A percentile compares a stretch with the other conserved stretches of the same genome.
Evolutionary conservation across 164 flowering plant species (phyloP).

Genomic region (Litsea cubeba): DNA sequence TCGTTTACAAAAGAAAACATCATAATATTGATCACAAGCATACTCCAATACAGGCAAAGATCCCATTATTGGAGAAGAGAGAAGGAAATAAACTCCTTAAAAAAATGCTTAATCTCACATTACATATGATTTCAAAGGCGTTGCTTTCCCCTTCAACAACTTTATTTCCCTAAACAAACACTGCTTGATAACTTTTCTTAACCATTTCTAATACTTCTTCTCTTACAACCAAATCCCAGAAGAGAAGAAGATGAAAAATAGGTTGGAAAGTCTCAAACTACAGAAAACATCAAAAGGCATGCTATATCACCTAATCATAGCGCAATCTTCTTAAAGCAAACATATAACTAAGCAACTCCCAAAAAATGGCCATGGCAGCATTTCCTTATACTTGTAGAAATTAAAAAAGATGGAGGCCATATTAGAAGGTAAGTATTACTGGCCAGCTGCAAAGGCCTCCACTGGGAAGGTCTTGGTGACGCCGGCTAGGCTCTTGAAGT

Average conservation of each 20-base stretch:
- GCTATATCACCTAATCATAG: not conserved
- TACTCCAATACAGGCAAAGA: not conserved
- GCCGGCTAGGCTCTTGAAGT: slow-evolving; percentile 32
- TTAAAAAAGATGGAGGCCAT: not conserved
- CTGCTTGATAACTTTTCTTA: not conserved
- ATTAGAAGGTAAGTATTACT: slow-evolving; percentile 1
- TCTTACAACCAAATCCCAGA: not conserved
- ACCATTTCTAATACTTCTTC: not conserved
- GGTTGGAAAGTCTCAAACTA: not conserved
- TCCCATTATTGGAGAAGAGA: not conserved
- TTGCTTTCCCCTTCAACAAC: not conserved
- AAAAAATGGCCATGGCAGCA: not conserved
- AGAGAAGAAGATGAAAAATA: not conserved
- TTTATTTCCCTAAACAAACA: not conserved
- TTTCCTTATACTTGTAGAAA: too few species aligned
- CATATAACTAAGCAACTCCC: not conserved
- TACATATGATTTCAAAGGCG: not conserved
- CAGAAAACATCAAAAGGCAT: not conserved
- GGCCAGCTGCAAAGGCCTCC: slow-evolving; percentile 15
- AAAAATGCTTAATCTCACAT: not conserved
- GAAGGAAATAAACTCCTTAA: not conserved
- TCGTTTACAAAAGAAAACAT: too few species aligned
- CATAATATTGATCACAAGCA: too few species aligned
- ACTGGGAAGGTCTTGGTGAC: slow-evolving; percentile 28
- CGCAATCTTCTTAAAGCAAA: not conserved